Evolutionary conservation across 345 rosid genomes (phyloP), one percentile per base, ranked within the genome.

Genomic region (Kandelia obovata): DNA sequence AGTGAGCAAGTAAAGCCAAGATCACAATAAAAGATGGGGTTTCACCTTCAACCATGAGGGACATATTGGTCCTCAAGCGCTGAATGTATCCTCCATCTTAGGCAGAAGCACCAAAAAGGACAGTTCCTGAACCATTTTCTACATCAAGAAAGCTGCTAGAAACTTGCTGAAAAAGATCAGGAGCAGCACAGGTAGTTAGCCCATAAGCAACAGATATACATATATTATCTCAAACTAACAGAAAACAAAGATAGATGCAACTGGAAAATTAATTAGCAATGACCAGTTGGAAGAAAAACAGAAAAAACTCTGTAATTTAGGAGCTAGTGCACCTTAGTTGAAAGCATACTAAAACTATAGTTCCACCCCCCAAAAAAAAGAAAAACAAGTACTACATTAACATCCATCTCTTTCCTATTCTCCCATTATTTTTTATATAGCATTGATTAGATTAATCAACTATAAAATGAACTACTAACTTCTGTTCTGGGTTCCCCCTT

Each of bases 141-240:
- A 71, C 81, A 6, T 85, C 96, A 61, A 91, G 94, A 75, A 86
- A 89, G 82, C 79, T 79, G 81, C 85, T 82, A 65, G 89, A 80
- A 67, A 83, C 74, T 23, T 87, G 82, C 98, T 91, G 89, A 69
- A 84, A 76, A 70, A 67, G 20, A 58, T 39, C n/a, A 23, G 39
- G 58, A 58, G 62, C 53, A 31, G 39, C 60, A 46, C 20, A 39
- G 23, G 39, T 61, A 53, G 43, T 71, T 37, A 61, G 65, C 61
- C 73, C 52, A 37, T 32, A 51, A 55, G 59, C 37, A 16, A 20
- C 39, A n/a, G 61, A 26, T 9, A 63, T n/a, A n/a, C 11, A 26
- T n/a, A 57, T 9, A 69, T 56, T 56, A 27, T 21, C 11, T 21
- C 47, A 52, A 10, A 26, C 7, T 28, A 20, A 15, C 1, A 27